Conservation (phyloP, 2,329 filamentous ascomycete genomes). For the Monosporascus sp. region DNA sequence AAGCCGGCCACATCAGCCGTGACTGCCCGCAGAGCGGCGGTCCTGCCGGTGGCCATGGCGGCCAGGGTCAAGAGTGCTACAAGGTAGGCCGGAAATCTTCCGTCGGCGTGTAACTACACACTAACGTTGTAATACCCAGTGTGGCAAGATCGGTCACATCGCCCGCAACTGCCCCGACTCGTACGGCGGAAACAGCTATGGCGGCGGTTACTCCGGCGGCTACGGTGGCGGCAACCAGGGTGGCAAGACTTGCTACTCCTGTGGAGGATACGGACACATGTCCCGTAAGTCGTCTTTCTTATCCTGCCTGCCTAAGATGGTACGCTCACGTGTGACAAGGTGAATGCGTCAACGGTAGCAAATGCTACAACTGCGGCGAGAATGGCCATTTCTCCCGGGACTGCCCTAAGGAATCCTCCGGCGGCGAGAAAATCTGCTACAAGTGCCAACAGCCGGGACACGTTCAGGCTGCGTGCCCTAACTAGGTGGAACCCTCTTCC, state of each 20-base stretch:
- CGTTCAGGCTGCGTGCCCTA: slow-evolving; percentile 91
- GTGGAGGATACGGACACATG: slow-evolving; percentile 96
- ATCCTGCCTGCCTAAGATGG: not conserved
- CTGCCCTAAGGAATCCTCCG: slow-evolving; percentile 85
- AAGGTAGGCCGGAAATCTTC: slow-evolving; percentile 47
- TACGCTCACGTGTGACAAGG: slow-evolving; percentile 32
- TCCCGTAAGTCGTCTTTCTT: slow-evolving; percentile 54
- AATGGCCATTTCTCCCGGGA: slow-evolving; percentile 93
- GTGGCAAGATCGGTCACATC: slow-evolving; percentile 93
- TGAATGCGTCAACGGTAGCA: slow-evolving; percentile 97
- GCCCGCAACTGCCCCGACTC: slow-evolving; percentile 81
- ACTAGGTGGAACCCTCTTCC: slow-evolving; percentile 41
- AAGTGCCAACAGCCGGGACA: slow-evolving; percentile 84
- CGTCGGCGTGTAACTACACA: no score
- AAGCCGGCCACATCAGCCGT: slow-evolving; percentile 85
- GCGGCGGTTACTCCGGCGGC: slow-evolving; percentile 38
- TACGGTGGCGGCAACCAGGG: slow-evolving; percentile 43
- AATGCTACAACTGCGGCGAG: slow-evolving; percentile 99
- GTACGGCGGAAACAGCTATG: slow-evolving; percentile 44
- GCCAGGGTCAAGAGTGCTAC: slow-evolving; percentile 74
- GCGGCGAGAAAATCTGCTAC: slow-evolving; percentile 96
- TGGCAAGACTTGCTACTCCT: slow-evolving; percentile 94
- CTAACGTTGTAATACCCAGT: slow-evolving; percentile 42
- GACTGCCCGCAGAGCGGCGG: slow-evolving; percentile 63
- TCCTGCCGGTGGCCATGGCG: slow-evolving; percentile 41